Conservation (phyloP, 306 rosid species). For the Begonia fuchsioides region DNA sequence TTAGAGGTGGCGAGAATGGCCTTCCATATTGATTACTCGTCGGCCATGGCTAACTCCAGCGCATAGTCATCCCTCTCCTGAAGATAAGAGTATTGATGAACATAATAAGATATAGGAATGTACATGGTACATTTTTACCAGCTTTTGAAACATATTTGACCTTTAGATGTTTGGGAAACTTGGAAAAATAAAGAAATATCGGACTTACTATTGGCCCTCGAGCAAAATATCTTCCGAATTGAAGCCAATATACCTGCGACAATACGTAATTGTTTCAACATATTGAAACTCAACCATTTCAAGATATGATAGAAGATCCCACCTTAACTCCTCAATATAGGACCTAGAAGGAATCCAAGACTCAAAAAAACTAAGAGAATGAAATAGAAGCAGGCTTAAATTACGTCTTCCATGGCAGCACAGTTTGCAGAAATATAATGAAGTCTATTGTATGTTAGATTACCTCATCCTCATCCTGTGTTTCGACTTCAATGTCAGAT, state of each 20-base stretch:
- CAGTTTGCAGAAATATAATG: too few species aligned
- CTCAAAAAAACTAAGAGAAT: too few species aligned
- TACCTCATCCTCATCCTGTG: constrained; percentile 99
- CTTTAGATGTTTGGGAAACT: background rate
- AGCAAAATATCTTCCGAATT: constrained; percentile 93
- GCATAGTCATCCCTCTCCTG: constrained; percentile 99
- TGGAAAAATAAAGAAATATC: constrained; percentile 6
- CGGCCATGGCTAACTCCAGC: constrained; percentile 92
- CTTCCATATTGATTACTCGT: constrained; percentile 30
- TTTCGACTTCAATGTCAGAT: constrained; percentile 89
- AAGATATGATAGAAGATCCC: background rate
- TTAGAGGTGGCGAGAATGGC: too few species aligned
- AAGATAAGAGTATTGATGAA: constrained; percentile 9
- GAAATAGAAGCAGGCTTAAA: background rate
- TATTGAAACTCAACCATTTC: background rate
- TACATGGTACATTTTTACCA: background rate
- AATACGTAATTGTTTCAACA: constrained; percentile 7
- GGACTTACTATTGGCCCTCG: constrained; percentile 85
- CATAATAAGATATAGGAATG: background rate
- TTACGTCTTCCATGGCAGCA: too few species aligned
- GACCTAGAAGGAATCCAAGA: too few species aligned
- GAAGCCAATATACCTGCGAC: constrained; percentile 96
- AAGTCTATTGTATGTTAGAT: background rate
- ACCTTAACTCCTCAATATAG: too few species aligned
- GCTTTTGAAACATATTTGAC: background rate